phyloP scores from a whole-genome alignment of 306 rosid species.

The Alnus rubra region DNA sequence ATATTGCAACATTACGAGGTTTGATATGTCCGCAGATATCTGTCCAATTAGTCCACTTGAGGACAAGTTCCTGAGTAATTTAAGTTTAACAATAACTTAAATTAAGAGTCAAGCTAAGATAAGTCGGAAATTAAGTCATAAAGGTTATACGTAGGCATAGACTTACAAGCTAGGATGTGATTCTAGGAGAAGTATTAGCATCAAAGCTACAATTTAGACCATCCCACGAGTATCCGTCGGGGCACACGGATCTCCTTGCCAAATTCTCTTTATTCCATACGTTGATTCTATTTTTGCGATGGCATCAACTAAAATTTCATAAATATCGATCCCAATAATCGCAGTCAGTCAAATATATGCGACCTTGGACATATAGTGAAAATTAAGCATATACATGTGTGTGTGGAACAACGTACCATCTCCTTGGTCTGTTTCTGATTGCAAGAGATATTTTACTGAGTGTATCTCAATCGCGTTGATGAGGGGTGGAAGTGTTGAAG shows the following conservation, averaged over 20 bases:
- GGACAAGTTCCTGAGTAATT: slow-evolving; percentile 45
- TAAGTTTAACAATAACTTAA: not conserved
- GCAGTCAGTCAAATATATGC: too few species aligned
- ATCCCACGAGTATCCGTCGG: slow-evolving; percentile 52
- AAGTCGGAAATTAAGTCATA: not conserved
- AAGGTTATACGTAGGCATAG: not conserved
- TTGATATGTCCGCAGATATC: slow-evolving; percentile 38
- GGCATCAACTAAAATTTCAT: slow-evolving; percentile 44
- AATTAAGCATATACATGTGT: too few species aligned
- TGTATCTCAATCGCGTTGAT: slow-evolving; percentile 44
- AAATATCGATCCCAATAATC: not conserved
- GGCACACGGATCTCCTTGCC: slow-evolving; percentile 70
- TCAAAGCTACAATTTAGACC: slow-evolving; percentile 47
- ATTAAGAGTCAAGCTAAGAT: not conserved
- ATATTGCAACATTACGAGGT: slow-evolving; percentile 38
- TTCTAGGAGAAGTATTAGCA: slow-evolving; percentile 35
- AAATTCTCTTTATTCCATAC: slow-evolving; percentile 43
- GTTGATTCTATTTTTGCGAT: slow-evolving; percentile 47
- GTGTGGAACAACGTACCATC: slow-evolving; percentile 31
- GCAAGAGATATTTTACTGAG: slow-evolving; percentile 11
- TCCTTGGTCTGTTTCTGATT: slow-evolving; percentile 30
- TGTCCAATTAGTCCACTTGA: slow-evolving; percentile 48
- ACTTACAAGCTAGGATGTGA: slow-evolving; percentile 60
- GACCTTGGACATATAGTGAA: too few species aligned
- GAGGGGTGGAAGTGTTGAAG: slow-evolving; percentile 47